phyloP scores from a whole-genome alignment of 2,329 filamentous ascomycete genomes.

The Salinomyces thailandicus region DNA sequence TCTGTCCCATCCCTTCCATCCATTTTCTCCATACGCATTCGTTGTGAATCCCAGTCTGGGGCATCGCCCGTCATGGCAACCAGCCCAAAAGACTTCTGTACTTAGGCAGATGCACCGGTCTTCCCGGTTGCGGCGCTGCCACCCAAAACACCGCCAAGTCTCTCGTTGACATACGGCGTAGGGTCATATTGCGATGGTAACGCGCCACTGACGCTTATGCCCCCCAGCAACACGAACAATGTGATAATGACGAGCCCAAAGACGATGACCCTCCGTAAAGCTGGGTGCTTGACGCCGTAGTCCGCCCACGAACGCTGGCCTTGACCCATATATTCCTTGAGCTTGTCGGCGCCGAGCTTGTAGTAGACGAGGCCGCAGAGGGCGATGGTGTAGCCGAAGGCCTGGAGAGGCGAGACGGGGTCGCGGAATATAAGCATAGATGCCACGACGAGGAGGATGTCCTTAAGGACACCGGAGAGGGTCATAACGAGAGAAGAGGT shows the following conservation, averaged over 20 bases:
- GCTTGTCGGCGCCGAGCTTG: conserved; percentile 72
- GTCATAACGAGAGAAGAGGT: conserved; percentile 79
- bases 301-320: conserved; percentile 73
- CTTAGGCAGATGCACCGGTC: too few species aligned
- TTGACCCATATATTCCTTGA: conserved; percentile 68
- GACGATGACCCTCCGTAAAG: conserved; percentile 66
- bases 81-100: too few species aligned
- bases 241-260: conserved; percentile 52
- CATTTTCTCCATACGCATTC: too few species aligned
- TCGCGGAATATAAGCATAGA: conserved; percentile 77
- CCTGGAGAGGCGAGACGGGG: conserved; percentile 62
- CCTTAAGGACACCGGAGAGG: conserved; percentile 78
- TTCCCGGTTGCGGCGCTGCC: neutral
- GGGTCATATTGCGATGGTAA: conserved; percentile 17
- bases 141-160: conserved; percentile 4
- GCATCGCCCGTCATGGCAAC: too few species aligned
- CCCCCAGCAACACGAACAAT: conserved; percentile 58
- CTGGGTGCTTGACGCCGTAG: conserved; percentile 66
- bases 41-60: too few species aligned
- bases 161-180: conserved; percentile 5
- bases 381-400: conserved; percentile 75
- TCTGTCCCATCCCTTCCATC: too few species aligned
- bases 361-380: conserved; percentile 73
- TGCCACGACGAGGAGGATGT: conserved; percentile 68
- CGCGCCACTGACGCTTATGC: conserved; percentile 25